phyloP scores from a whole-genome alignment of 805 yeast genomes.

The Cyberlindnera petersonii region DNA sequence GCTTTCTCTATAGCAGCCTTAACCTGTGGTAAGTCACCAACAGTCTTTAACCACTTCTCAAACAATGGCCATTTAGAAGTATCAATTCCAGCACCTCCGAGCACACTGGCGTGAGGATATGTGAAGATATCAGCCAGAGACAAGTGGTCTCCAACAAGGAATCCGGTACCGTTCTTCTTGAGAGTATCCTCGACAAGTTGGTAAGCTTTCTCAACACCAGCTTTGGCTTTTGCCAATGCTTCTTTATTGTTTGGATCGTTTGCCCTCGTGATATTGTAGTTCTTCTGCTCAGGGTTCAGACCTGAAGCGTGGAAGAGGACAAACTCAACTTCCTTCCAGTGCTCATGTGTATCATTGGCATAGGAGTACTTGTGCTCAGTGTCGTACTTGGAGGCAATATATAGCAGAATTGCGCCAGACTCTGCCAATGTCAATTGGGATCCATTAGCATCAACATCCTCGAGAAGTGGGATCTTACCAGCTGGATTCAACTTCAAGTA shows the following conservation, averaged over 20 bases:
- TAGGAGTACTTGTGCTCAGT: slow-evolving; percentile 40
- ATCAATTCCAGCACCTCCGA: slow-evolving; percentile 8
- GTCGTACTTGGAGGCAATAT: slow-evolving; percentile 57
- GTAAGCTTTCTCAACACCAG: slow-evolving; percentile 46
- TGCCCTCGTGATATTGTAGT: slow-evolving; percentile 38
- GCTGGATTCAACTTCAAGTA: slow-evolving; percentile 53
- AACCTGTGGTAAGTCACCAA: slow-evolving; percentile 12
- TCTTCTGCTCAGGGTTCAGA: slow-evolving; percentile 60
- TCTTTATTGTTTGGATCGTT: slow-evolving; percentile 46
- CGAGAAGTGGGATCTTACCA: slow-evolving; percentile 58
- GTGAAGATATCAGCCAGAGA: slow-evolving; percentile 54
- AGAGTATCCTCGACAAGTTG: slow-evolving; percentile 49
- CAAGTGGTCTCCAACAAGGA: slow-evolving; percentile 54
- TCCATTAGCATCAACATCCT: slow-evolving; percentile 35
- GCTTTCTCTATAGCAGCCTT: slow-evolving; percentile 13
- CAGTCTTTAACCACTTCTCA: slow-evolving; percentile 13
- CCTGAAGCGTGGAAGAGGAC: slow-evolving; percentile 55
- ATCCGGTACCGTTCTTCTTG: slow-evolving; percentile 34
- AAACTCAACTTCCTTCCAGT: slow-evolving; percentile 51
- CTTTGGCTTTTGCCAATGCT: slow-evolving; percentile 34
- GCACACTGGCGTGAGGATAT: slow-evolving; percentile 31
- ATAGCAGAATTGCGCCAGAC: slow-evolving; percentile 58
- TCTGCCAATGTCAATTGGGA: slow-evolving; percentile 44
- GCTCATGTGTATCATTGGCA: slow-evolving; percentile 35
- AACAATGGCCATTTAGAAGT: slow-evolving; percentile 15